Conservation (phyloP, 257 asterid genomes). For the Petunia secreta region DNA sequence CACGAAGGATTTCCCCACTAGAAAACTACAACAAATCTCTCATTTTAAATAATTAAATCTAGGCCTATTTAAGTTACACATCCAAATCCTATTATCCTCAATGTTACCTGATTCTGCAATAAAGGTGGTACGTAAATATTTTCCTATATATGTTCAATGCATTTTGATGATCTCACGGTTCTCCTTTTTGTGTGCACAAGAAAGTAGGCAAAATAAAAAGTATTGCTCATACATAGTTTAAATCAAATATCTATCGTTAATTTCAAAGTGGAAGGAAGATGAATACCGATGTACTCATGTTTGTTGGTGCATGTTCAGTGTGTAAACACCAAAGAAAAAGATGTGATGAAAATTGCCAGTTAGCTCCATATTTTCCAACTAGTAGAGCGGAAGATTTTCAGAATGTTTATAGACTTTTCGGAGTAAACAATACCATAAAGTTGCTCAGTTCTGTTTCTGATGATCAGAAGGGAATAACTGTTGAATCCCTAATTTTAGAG, state of each 20-base stretch:
- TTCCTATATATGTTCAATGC: neutral
- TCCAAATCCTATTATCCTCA: neutral
- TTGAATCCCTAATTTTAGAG: neutral
- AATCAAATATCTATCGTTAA: too few relatives aligned
- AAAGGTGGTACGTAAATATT: neutral
- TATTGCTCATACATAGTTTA: neutral
- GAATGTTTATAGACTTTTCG: slow-evolving; percentile 17
- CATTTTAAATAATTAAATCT: neutral
- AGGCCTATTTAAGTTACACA: neutral
- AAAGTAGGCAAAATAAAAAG: too few relatives aligned
- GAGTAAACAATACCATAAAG: neutral
- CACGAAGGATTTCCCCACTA: neutral
- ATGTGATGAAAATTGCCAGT: slow-evolving; percentile 12
- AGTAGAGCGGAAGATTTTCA: neutral
- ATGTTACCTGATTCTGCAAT: neutral
- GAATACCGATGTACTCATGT: neutral
- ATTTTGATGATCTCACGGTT: too few relatives aligned
- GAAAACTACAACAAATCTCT: neutral
- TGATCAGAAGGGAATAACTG: neutral
- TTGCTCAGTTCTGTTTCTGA: neutral
- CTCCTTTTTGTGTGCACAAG: neutral
- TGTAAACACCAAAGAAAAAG: neutral
- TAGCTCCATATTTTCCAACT: neutral
- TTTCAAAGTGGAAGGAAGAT: too few relatives aligned
- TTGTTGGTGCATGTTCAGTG: slow-evolving; percentile 6